Evolutionary conservation across 805 yeast species (phyloP).

Genomic region (Saturnispora silvae): DNA sequence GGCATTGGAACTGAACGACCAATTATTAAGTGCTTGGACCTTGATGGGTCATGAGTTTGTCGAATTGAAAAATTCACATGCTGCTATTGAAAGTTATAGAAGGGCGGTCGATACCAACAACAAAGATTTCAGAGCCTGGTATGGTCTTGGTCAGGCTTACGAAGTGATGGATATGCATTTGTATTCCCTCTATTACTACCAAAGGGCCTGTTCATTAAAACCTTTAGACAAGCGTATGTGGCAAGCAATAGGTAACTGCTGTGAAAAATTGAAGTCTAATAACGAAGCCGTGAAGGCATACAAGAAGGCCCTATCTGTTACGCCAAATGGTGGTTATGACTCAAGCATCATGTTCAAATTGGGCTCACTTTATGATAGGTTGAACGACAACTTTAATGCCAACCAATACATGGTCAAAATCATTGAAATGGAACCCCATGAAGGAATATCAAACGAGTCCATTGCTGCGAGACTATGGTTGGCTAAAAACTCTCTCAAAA

Average conservation of each 20-base stretch:
- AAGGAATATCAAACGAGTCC: constrained; percentile 63
- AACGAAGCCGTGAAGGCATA: constrained; percentile 74
- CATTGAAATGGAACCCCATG: constrained; percentile 50
- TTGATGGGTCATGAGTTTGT: constrained; percentile 98
- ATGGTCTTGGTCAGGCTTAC: constrained; percentile 96
- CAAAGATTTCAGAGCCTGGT: constrained; percentile 94
- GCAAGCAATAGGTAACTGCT: constrained; percentile 90
- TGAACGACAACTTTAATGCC: constrained; percentile 44
- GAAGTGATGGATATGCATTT: constrained; percentile 93
- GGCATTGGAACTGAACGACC: constrained; percentile 71
- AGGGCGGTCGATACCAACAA: constrained; percentile 85
- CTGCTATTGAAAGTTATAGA: constrained; percentile 92
- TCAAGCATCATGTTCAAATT: constrained; percentile 50
- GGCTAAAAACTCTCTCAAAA: constrained; percentile 53
- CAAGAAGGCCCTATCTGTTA: constrained; percentile 56
- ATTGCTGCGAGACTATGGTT: constrained; percentile 81
- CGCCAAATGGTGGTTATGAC: constrained; percentile 41
- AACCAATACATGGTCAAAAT: constrained; percentile 56
- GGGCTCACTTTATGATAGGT: constrained; percentile 54
- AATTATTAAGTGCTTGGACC: constrained; percentile 90
- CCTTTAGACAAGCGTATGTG: constrained; percentile 92
- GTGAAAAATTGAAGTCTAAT: constrained; percentile 60
- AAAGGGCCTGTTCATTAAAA: constrained; percentile 76
- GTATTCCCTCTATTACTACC: constrained; percentile 86
- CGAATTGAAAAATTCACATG: constrained; percentile 90